These are phyloP conservation scores for Trifolium pratense DNA, from an alignment of 306 rosid genomes.

Conservation along the genomic window DNA sequence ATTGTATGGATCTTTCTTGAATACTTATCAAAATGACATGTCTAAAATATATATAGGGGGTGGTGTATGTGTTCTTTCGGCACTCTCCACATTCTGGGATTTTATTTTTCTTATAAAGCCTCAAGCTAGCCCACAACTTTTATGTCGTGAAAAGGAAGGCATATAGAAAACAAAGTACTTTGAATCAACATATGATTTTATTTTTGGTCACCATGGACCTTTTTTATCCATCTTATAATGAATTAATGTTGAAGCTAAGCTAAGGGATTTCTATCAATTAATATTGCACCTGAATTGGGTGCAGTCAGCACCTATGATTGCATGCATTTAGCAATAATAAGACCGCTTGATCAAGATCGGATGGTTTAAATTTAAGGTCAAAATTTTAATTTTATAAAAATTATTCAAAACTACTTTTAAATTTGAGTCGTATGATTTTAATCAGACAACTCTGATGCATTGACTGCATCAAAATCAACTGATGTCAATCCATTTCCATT, in stretches of 20 bases:
- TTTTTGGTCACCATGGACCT: constrained; percentile 32
- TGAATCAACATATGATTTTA: constrained; percentile 49
- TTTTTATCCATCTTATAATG: constrained; percentile 14
- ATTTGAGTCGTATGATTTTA: no score
- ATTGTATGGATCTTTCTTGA: neutral
- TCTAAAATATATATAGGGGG: constrained; percentile 5
- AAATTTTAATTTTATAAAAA: no score
- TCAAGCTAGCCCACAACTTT: neutral
- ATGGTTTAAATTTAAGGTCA: no score
- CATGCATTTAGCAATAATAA: no score
- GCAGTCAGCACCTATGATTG: no score
- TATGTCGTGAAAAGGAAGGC: constrained; percentile 4
- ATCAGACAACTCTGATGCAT: no score
- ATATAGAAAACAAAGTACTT: constrained; percentile 47
- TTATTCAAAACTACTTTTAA: no score
- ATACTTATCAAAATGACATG: constrained; percentile 11
- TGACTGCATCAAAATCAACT: no score
- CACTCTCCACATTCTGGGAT: constrained; percentile 22
- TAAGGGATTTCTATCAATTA: neutral
- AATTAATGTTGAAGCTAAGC: constrained; percentile 1
- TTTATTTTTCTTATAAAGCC: constrained; percentile 8
- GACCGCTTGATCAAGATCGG: no score
- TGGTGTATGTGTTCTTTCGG: constrained; percentile 27
- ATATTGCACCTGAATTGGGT: no score
- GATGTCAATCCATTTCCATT: no score